These are phyloP conservation scores for Gaultheria prostrata DNA, from an alignment of 148 eudicot genomes.

Conservation along the genomic window DNA sequence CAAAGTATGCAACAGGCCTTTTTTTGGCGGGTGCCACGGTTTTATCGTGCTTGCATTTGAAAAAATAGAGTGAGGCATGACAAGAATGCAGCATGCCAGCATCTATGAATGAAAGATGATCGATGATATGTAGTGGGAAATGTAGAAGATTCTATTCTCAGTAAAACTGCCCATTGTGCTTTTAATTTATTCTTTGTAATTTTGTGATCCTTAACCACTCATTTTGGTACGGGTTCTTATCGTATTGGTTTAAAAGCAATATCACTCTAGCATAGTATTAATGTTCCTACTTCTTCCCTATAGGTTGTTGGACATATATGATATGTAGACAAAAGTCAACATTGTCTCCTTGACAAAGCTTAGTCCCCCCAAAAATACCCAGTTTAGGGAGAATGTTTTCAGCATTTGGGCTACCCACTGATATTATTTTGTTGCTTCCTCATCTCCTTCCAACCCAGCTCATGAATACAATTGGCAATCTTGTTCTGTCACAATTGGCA, in stretches of 20 bases:
- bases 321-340: neutral
- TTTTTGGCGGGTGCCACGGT: neutral
- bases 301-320: neutral
- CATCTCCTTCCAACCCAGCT: neutral
- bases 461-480: neutral
- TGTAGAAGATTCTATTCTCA: neutral
- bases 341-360: neutral
- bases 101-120: neutral
- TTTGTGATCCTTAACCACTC: neutral
- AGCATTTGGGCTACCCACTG: neutral
- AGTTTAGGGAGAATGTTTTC: neutral
- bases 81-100: neutral
- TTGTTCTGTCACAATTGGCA: neutral
- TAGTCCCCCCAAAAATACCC: neutral
- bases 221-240: neutral
- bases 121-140: neutral
- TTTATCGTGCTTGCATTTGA: neutral
- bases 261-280: neutral
- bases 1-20: neutral
- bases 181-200: neutral
- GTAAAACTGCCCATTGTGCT: neutral
- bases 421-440: constrained; percentile 1
- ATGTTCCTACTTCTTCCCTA: neutral
- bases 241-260: neutral
- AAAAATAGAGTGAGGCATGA: neutral